These are phyloP conservation scores for Gelatoporia subvermispora DNA, from an alignment of 768 basidiomycete species.

Conservation along the genomic window DNA sequence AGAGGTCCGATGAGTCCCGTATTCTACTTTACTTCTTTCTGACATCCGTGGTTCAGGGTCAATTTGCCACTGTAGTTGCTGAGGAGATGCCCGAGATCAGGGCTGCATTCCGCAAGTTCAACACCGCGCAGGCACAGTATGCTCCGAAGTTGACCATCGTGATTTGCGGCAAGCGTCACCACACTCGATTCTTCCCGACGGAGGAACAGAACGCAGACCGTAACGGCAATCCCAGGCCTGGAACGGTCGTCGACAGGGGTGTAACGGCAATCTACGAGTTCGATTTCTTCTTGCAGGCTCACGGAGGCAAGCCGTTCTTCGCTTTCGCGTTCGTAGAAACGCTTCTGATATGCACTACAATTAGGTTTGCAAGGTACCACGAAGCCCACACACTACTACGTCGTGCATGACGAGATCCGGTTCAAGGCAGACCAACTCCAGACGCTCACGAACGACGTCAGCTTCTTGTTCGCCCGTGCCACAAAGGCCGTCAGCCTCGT, in stretches of 20 bases:
- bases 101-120: constrained; percentile 37
- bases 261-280: constrained; percentile 50
- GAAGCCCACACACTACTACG: constrained; percentile 51
- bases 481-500: constrained; percentile 46
- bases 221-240: constrained; percentile 47
- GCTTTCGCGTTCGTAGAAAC: background rate
- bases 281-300: constrained; percentile 51
- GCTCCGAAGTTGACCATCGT: constrained; percentile 46
- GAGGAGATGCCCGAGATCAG: constrained; percentile 42
- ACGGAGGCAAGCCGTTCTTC: background rate
- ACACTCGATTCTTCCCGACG: constrained; percentile 53
- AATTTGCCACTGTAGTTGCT: constrained; percentile 40
- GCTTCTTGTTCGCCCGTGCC: constrained; percentile 56
- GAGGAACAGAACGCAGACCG: constrained; percentile 35
- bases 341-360: constrained; percentile 9
- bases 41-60: constrained; percentile 30
- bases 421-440: constrained; percentile 48
- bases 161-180: constrained; percentile 55
- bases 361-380: constrained; percentile 46
- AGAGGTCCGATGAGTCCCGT: constrained; percentile 41
- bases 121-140: constrained; percentile 32
- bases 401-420: constrained; percentile 49
- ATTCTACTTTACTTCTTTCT: too few relatives aligned
- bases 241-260: constrained; percentile 51
- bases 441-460: constrained; percentile 47